phyloP scores from a whole-genome alignment of 2,329 filamentous ascomycete genomes.

The Penicillium hesseltinei region DNA sequence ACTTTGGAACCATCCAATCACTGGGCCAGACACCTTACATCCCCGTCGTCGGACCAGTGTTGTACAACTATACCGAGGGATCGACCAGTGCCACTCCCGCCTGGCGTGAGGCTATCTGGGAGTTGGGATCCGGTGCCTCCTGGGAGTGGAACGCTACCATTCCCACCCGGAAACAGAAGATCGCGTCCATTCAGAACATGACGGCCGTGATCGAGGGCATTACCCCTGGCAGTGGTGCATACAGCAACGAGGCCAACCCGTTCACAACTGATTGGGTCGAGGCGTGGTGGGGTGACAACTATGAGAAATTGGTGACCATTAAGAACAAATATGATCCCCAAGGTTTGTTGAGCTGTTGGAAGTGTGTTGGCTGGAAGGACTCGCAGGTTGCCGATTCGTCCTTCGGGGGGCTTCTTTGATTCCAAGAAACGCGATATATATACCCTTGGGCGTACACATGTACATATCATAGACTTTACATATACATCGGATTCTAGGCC shows the following conservation, averaged over 20 bases:
- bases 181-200: constrained; percentile 10
- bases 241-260: constrained; percentile 21
- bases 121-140: constrained; percentile 13
- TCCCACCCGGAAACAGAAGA: constrained; percentile 4
- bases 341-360: constrained; percentile 18
- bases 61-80: constrained; percentile 20
- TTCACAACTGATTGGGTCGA: constrained; percentile 19
- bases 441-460: not conserved
- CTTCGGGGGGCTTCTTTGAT: not conserved
- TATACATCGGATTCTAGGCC: no score
- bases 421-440: not conserved
- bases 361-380: constrained; percentile 13
- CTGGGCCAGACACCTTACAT: constrained; percentile 14
- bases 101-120: constrained; percentile 21
- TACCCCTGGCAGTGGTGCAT: constrained; percentile 18
- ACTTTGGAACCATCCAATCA: not conserved
- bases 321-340: constrained; percentile 23
- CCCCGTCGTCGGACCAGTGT: constrained; percentile 16
- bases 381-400: not conserved
- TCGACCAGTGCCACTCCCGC: constrained; percentile 19
- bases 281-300: constrained; percentile 24
- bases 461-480: not conserved
- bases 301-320: constrained; percentile 15
- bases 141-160: constrained; percentile 21
- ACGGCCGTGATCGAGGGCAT: constrained; percentile 7